Evolutionary conservation across 352 stramenopile genomes (phyloP).

Genomic region (Phytophthora palmivora): DNA sequence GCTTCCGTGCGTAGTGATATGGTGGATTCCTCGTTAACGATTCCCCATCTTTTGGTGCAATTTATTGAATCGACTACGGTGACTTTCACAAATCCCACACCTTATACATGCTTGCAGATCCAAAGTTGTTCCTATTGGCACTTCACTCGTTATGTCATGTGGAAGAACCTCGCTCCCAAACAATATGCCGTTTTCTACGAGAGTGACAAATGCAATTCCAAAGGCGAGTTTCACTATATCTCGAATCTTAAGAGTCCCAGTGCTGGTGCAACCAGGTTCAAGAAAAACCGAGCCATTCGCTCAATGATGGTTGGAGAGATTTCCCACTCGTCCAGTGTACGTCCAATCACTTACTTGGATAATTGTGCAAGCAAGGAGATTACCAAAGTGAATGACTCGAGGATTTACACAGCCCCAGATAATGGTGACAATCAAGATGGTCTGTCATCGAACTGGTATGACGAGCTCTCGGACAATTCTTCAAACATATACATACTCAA

Average conservation of each 20-base stretch:
- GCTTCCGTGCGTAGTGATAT: neutral
- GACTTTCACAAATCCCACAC: slow-evolving; percentile 8
- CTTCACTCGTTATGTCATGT: neutral
- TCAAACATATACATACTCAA: neutral
- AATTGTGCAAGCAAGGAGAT: slow-evolving; percentile 10
- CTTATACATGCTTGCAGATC: slow-evolving; percentile 17
- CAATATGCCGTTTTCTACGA: slow-evolving; percentile 17
- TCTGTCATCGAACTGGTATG: slow-evolving; percentile 12
- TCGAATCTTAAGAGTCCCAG: slow-evolving; percentile 4
- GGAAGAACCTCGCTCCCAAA: slow-evolving; percentile 13
- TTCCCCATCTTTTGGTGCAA: neutral
- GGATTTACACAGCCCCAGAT: neutral
- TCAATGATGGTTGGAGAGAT: slow-evolving; percentile 13
- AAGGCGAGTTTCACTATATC: slow-evolving; percentile 4
- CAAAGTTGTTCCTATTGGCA: slow-evolving; percentile 17
- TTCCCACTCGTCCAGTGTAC: neutral
- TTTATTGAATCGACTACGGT: neutral
- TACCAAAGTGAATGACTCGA: neutral
- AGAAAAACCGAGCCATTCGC: slow-evolving; percentile 1
- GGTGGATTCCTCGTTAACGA: neutral
- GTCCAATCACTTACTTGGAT: slow-evolving; percentile 6
- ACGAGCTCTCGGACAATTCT: neutral
- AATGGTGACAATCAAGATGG: neutral
- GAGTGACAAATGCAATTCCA: slow-evolving; percentile 12
- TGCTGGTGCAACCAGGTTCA: neutral